A percentile compares a stretch with the other conserved stretches of the same genome.
Conservation (phyloP, 331 rosid genomes). For the Acacia concinna region DNA sequence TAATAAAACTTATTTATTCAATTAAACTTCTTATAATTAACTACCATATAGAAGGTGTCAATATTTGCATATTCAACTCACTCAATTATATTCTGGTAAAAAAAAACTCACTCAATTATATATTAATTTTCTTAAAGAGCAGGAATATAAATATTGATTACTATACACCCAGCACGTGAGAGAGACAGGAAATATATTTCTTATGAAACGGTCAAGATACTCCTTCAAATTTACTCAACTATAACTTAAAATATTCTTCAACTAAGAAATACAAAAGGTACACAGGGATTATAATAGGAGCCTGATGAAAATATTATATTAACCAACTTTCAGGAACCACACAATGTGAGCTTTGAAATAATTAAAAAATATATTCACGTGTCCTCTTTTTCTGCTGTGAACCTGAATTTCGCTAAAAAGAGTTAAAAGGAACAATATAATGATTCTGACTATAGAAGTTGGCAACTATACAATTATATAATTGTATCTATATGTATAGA, state of each 20-base stretch:
- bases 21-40: background rate
- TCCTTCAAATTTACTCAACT: background rate
- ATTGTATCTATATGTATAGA: background rate
- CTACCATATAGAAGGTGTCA: background rate
- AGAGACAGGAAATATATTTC: background rate
- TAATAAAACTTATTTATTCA: background rate
- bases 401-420: slow-evolving; percentile 24
- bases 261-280: background rate
- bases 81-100: too few species aligned
- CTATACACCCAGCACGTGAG: background rate
- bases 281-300: background rate
- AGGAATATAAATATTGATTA: background rate
- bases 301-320: background rate
- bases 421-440: slow-evolving; percentile 29
- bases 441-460: slow-evolving; percentile 24
- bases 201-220: background rate
- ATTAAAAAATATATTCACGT: background rate
- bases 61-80: background rate
- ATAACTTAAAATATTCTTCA: background rate
- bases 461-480: slow-evolving; percentile 34
- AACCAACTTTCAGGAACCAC: slow-evolving; percentile 14
- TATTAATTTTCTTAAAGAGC: background rate
- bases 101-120: background rate
- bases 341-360: background rate
- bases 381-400: background rate